Evolutionary conservation across 1,284 basidiomycete genomes (phyloP), one percentile per base, ranked within the genome.

Genomic region (Sphagnurus paluster): DNA sequence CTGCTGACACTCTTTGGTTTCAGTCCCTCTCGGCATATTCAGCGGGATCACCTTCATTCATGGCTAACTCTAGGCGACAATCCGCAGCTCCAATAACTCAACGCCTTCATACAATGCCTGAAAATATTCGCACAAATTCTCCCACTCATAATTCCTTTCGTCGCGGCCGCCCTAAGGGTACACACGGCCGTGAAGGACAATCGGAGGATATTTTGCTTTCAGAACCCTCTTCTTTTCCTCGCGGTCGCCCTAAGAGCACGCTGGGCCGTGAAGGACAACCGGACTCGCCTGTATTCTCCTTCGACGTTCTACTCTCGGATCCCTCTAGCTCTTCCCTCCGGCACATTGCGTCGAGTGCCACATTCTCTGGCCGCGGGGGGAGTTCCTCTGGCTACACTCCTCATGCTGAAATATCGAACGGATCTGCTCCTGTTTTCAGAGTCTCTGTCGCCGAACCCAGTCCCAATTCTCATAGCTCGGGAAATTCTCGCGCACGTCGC

Each of bases 221-320:
- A n/a, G n/a, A n/a, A n/a, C n/a, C n/a, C n/a, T 14, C 33, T n/a
- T 28, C 29, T 36, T n/a, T 28, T 16, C 23, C 24, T 19, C 24
- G 24, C 24, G 24, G 28, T 28, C 42, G 21, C 23, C 16, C 30
- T 11, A 14, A 26, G 16, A 42, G 21, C n/a, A 20, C 14, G n/a
- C 1, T 11, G 7, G 13, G 24, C 13, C n/a, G 19, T 3, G 35
- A 38, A 11, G 32, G 16, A n/a, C 40, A 35, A 16, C 46, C 57
- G 5, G 43, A 49, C 36, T 39, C 57, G 17, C 42, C 52, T 2
- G 39, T 46, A 17, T 64, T 57, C 48, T 65, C 66, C 5, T 76
- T 74, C 58, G 69, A 68, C 51, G 69, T 75, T 13, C 61, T 72
- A 25, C 64, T 68, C 23, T 68, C 72, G 3, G 68, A 72, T 53